Evolutionary conservation across 331 rosid species (phyloP), one percentile per base, ranked within the genome.

Genomic region (Quercus lobata): DNA sequence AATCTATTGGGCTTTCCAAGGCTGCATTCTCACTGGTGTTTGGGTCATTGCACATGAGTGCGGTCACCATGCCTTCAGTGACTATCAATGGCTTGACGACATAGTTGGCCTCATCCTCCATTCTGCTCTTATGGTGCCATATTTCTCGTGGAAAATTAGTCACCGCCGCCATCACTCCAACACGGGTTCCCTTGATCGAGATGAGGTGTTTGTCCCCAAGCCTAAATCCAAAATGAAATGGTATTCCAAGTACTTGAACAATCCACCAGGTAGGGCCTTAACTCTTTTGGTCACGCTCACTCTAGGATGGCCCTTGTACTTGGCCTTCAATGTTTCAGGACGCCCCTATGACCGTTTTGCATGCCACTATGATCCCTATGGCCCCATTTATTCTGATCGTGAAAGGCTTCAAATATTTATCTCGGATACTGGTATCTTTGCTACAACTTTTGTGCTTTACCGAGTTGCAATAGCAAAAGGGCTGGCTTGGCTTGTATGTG

Each of bases 141-240:
- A 90, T 83, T 93, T 93, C 80, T 93, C 98, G 2, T 90, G 94
- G 89, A 93, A 93, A 75, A 58, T 84, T 65, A 90, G 97, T 32
- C 97, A 93, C 58, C 89, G 95, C 19, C 90, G 98, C 72, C 97
- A 91, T 81, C 97, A 93, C 77, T 90, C 92, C 52, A 91, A 93
- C 87, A 93, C 91, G 0, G 93, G 86, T 0, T 93, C 97, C 6
- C 84, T 93, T 0, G 92, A 90, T 2, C 86, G 89, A 0, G 95
- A 93, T 6, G 95, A 91, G 77, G 95, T 90, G 32, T 93, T 93
- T 57, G 97, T 93, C 46, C 98, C 96, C 3, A 90, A 86, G 77
- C 77, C 82, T 3, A 93, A 89, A 58, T 81, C 87, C 56, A 56
- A 54, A 16, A 72, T 87, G 5, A n/a, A 80, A 41, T 84, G 88